These are phyloP conservation scores for Syzygium jambos DNA, from an alignment of 345 rosid species.

Conservation along the genomic window DNA sequence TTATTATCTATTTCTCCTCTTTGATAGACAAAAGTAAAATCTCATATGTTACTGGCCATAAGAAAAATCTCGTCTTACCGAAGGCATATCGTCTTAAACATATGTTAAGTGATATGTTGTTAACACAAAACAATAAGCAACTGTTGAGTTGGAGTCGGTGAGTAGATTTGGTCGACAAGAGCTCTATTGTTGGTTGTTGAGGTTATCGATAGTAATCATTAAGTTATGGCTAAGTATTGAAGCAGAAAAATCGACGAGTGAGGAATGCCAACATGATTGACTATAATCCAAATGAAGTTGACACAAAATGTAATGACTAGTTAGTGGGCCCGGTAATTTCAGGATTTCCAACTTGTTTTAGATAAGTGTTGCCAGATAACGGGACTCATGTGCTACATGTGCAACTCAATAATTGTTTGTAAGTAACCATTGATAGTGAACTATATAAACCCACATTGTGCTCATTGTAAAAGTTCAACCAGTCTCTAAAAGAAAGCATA, in stretches of 20 bases:
- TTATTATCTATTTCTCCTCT: neutral
- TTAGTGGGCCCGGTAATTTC: neutral
- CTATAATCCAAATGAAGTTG: neutral
- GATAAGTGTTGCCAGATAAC: neutral
- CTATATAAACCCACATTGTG: neutral
- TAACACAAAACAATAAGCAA: no score
- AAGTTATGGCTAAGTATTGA: no score
- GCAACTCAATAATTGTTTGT: neutral
- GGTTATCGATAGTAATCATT: no score
- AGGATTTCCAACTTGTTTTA: neutral
- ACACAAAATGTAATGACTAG: neutral
- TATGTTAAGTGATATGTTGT: no score
- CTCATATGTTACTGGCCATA: neutral
- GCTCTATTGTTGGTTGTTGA: neutral
- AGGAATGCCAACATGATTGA: neutral
- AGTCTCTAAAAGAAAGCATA: neutral
- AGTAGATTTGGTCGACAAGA: neutral
- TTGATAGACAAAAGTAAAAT: neutral
- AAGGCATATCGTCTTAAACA: neutral
- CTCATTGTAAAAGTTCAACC: neutral
- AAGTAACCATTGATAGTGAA: neutral
- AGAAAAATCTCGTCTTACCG: neutral
- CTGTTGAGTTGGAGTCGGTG: neutral
- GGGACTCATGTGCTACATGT: neutral
- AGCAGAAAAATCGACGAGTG: neutral